These are phyloP conservation scores for Clitopilus hobsonii DNA, from an alignment of 768 basidiomycete species.

Conservation along the genomic window DNA sequence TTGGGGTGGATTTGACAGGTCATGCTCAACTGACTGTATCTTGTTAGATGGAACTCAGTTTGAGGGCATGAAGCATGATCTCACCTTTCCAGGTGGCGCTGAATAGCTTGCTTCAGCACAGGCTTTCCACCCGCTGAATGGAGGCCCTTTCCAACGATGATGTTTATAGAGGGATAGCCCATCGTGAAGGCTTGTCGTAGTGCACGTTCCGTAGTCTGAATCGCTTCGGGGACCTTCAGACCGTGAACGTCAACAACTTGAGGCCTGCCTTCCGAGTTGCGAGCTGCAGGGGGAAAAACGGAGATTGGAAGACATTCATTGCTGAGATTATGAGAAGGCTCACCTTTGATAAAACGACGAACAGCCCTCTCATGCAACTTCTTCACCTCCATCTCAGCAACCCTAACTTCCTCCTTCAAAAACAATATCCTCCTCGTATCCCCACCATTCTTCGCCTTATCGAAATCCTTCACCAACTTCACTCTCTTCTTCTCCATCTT, in stretches of 20 bases:
- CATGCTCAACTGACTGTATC: constrained; percentile 46
- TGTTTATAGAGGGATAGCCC: constrained; percentile 27
- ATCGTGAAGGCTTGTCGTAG: constrained; percentile 32
- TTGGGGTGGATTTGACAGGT: constrained; percentile 53
- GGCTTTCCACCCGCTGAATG: constrained; percentile 70
- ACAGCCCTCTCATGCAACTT: constrained; percentile 43
- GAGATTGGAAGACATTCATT: constrained; percentile 1
- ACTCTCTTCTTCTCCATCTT: constrained; percentile 26
- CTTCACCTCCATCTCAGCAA: constrained; percentile 25
- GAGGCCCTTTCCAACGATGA: constrained; percentile 72
- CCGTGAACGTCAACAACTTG: constrained; percentile 46
- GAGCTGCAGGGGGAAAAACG: constrained; percentile 22
- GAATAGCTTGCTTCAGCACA: constrained; percentile 77
- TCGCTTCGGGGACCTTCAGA: constrained; percentile 40
- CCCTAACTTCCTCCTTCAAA: constrained; percentile 31
- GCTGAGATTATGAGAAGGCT: constrained; percentile 8
- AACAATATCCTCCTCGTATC: constrained; percentile 33
- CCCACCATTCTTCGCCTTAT: constrained; percentile 23
- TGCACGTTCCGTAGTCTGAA: constrained; percentile 37
- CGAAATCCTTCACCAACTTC: constrained; percentile 21
- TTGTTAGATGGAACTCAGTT: not conserved
- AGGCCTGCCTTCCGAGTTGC: constrained; percentile 28
- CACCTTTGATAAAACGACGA: constrained; percentile 39
- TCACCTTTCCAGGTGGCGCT: constrained; percentile 6
- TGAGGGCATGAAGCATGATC: not conserved